Conservation (phyloP, 345 rosid genomes). For the Eucalyptus pauciflora region DNA sequence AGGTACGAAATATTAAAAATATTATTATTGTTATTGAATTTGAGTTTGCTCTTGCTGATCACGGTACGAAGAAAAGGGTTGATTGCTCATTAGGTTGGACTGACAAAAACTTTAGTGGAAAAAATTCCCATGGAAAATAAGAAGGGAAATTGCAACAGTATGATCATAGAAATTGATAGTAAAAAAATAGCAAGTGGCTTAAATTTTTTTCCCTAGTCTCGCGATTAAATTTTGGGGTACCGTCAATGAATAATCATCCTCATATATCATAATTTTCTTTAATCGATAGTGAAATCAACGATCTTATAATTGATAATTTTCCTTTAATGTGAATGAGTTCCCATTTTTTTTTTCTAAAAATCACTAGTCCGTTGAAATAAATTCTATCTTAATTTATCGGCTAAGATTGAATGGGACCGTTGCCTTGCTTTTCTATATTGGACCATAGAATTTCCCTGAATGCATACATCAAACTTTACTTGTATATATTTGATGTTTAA, state of each 20-base stretch:
- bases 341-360: no score
- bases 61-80: not conserved
- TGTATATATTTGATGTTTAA: no score
- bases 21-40: not conserved
- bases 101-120: not conserved
- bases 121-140: not conserved
- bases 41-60: not conserved
- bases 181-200: not conserved
- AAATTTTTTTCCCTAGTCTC: not conserved
- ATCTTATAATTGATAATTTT: not conserved
- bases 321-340: not conserved
- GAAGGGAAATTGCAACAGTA: not conserved
- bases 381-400: not conserved
- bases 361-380: accelerated
- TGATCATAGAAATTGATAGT: not conserved
- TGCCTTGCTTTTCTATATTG: not conserved
- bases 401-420: not conserved
- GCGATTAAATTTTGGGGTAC: not conserved
- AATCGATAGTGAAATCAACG: not conserved
- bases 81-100: not conserved
- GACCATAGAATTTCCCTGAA: not conserved
- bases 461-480: not conserved
- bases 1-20: accelerated
- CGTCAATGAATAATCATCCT: not conserved
- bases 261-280: not conserved